Evolutionary conservation across 208 protist species (phyloP), one percentile per base, ranked within the genome.

Genomic region (Herpetomonas muscarum): DNA sequence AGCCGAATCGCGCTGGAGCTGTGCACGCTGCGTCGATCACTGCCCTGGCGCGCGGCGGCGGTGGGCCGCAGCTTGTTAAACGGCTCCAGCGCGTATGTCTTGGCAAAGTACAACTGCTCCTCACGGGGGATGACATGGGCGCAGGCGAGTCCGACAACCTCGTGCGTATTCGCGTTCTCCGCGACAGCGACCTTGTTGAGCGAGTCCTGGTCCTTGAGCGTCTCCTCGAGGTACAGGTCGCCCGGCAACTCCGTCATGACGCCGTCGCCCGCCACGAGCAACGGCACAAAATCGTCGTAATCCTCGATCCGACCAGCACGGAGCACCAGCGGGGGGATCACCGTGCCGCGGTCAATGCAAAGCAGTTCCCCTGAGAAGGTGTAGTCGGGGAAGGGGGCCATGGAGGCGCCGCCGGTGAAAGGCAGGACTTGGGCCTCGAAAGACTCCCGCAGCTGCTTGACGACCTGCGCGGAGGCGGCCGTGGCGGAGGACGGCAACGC

Each of bases 161-260:
- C 68, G 46, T 91, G 82, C 9, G 81, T 94, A 28, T 64, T 31
- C 17, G 74, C 51, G 60, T 93, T 80, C 61, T 96, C 87, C 1
- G 90, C 90, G 19, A 92, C 70, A 36, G 89, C 30, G 12, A 94
- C 86, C 52, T 92, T 92, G 57, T 93, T 67, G 37, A 63, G 51
- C 17, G 24, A 52, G 52, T 94, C 77, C 67, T 96, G 90, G 44
- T 89, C 64, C 66, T 93, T 86, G 19, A 96, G 67, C 15, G 87
- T 56, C 70, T 96, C 90, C 19, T 94, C 90, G 22, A 96, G 55
- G 57, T 79, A 96, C 56, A 94, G 93, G 31, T 90, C 70, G 1
- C 60, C 39, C 10, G 83, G 84, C 21, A 93, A 48, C 24, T 71
- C 61, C 22, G 87, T 94, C 47, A 93, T 75, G 32, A 94, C 74